These are phyloP conservation scores for Solanum commersonii DNA, from an alignment of 257 asterid genomes.

Conservation along the genomic window DNA sequence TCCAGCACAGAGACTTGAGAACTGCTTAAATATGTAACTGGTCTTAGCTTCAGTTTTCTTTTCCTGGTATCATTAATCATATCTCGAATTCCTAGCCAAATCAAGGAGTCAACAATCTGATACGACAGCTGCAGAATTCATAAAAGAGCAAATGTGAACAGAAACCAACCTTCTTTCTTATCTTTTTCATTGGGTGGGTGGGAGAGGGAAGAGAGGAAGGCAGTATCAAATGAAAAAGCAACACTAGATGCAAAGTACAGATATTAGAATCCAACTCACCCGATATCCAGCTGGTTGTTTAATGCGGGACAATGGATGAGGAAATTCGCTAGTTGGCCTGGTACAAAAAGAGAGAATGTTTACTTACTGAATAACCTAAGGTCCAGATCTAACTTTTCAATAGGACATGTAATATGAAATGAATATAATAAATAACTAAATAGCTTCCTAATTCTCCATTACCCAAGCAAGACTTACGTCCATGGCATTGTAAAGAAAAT, in stretches of 20 bases:
- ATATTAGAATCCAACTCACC: conserved; percentile 31
- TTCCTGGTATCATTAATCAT: conserved; percentile 89
- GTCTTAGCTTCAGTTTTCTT: conserved; percentile 79
- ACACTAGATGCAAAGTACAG: conserved; percentile 6
- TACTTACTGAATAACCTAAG: background rate
- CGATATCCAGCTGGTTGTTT: conserved; percentile 96
- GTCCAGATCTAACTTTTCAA: conserved; percentile 1
- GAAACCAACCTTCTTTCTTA: background rate
- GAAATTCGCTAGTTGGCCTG: conserved; percentile 98
- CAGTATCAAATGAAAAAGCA: background rate
- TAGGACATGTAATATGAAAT: background rate
- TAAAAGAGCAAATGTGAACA: conserved; percentile 6
- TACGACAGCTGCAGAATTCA: conserved; percentile 78
- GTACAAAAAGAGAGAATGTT: conserved; percentile 8
- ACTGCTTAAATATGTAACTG: conserved; percentile 91
- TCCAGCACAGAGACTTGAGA: conserved; percentile 75
- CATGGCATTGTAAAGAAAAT: conserved; percentile 99
- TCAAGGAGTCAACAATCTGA: conserved; percentile 92
- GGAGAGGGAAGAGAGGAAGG: background rate
- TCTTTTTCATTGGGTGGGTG: background rate
- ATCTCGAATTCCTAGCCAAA: conserved; percentile 97
- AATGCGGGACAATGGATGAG: conserved; percentile 96
- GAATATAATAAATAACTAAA: background rate
- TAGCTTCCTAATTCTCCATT: background rate
- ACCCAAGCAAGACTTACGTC: conserved; percentile 67